Percentiles rank a stretch among this genome's conserved stretches.
These are phyloP conservation scores for Trichoderma semiorbis DNA, from an alignment of 2,329 filamentous ascomycete species.

Conservation along the genomic window DNA sequence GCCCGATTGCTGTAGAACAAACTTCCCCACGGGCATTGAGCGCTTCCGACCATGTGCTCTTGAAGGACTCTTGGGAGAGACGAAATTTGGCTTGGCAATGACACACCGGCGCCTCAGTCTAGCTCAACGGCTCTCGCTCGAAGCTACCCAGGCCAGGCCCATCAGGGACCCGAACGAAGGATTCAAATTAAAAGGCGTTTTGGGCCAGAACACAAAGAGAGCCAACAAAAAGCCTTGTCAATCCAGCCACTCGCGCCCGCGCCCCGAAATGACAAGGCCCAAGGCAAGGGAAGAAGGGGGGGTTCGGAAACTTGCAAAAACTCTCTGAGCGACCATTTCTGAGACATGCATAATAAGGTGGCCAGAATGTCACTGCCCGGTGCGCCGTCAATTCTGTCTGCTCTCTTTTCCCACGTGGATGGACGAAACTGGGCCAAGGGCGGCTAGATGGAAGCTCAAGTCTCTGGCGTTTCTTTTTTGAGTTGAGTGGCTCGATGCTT, in stretches of 20 bases:
- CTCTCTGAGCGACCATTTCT: background rate
- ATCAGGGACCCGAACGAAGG: background rate
- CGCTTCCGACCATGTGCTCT: background rate
- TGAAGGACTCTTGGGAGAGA: background rate
- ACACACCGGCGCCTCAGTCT: background rate
- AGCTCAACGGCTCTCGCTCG: background rate
- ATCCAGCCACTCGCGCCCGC: background rate
- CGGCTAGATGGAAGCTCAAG: background rate
- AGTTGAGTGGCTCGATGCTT: constrained; percentile 3
- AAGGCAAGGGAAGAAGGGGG: background rate
- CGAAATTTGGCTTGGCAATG: background rate
- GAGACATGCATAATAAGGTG: constrained; percentile 11
- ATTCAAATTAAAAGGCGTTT: background rate
- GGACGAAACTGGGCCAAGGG: background rate
- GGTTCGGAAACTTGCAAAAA: background rate
- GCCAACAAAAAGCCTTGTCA: background rate
- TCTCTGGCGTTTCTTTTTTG: background rate
- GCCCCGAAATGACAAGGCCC: background rate
- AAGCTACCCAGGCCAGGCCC: background rate
- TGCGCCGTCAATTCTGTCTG: background rate
- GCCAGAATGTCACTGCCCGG: background rate
- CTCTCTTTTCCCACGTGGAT: constrained; percentile 1
- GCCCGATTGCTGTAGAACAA: background rate
- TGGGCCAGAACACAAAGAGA: background rate
- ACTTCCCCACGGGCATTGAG: background rate